These are phyloP conservation scores for Endoconidiophora polonica DNA, from an alignment of 2,329 filamentous ascomycete species.

Conservation along the genomic window DNA sequence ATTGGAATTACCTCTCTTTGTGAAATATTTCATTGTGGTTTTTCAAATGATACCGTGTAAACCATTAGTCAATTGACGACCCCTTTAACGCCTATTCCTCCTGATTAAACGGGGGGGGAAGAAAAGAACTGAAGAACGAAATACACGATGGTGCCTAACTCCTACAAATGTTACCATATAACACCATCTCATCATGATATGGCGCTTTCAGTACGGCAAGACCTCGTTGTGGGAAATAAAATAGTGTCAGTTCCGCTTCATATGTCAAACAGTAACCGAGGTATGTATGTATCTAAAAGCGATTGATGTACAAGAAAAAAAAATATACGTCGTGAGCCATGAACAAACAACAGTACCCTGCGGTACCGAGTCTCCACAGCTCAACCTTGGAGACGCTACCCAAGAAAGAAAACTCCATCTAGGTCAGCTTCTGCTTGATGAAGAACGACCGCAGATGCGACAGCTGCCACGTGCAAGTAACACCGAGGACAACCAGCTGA, in stretches of 20 bases:
- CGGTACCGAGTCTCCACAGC: neutral
- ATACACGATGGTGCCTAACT: neutral
- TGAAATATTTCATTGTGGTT: too few relatives aligned
- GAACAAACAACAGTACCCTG: neutral
- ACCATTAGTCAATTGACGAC: too few relatives aligned
- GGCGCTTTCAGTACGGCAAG: neutral
- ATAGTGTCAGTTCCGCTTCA: neutral
- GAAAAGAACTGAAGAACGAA: too few relatives aligned
- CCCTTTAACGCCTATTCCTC: too few relatives aligned
- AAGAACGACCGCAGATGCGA: constrained; percentile 94
- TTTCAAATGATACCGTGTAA: too few relatives aligned
- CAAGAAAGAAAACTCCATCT: constrained; percentile 16
- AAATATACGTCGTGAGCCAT: neutral
- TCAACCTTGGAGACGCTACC: neutral
- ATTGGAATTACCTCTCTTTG: too few relatives aligned
- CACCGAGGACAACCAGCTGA: constrained; percentile 66
- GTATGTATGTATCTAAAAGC: neutral
- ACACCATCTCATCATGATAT: neutral
- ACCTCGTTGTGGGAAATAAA: neutral
- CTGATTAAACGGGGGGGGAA: too few relatives aligned
- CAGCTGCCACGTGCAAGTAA: constrained; percentile 92
- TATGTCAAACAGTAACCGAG: too few relatives aligned
- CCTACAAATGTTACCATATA: neutral
- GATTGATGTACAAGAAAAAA: neutral
- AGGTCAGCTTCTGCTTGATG: constrained; percentile 99